Conservation (phyloP, 352 stramenopile species). For the Discostella stelligera region DNA sequence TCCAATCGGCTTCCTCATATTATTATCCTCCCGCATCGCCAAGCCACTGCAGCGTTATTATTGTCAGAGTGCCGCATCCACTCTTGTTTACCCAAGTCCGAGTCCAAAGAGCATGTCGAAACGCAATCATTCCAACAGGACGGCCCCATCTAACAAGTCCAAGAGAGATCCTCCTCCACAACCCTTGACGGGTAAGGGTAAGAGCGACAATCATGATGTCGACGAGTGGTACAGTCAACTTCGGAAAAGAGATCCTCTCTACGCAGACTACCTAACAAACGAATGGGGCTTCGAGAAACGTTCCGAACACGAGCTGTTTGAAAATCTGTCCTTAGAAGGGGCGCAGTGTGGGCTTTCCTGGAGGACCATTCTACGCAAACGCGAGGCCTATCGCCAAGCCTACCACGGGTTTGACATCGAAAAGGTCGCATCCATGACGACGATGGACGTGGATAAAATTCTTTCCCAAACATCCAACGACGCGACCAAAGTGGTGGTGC, state of each 20-base stretch:
- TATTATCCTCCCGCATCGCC: too few species aligned
- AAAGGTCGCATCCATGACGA: conserved; percentile 53
- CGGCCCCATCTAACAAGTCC: background rate
- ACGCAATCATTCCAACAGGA: background rate
- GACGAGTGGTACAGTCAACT: conserved; percentile 49
- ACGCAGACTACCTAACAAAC: conserved; percentile 56
- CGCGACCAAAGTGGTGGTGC: conserved; percentile 8
- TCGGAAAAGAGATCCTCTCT: conserved; percentile 52
- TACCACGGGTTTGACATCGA: conserved; percentile 74
- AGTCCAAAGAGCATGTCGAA: too few species aligned
- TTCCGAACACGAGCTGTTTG: conserved; percentile 62
- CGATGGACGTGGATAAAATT: conserved; percentile 48
- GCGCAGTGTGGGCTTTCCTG: conserved; percentile 67
- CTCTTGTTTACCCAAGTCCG: too few species aligned
- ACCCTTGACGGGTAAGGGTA: background rate
- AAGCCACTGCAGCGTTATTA: too few species aligned
- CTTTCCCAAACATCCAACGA: conserved; percentile 10
- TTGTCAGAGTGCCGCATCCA: too few species aligned
- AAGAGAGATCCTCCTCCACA: background rate
- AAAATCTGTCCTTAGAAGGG: conserved; percentile 72
- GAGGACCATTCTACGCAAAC: conserved; percentile 71
- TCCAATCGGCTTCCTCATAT: too few species aligned
- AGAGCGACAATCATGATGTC: background rate
- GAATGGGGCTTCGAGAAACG: conserved; percentile 61
- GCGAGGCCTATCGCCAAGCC: conserved; percentile 55